Percentiles rank a stretch among this genome's conserved stretches.
phyloP scores from a whole-genome alignment of 1,284 basidiomycete genomes.

The Violaceomyces palustris region DNA sequence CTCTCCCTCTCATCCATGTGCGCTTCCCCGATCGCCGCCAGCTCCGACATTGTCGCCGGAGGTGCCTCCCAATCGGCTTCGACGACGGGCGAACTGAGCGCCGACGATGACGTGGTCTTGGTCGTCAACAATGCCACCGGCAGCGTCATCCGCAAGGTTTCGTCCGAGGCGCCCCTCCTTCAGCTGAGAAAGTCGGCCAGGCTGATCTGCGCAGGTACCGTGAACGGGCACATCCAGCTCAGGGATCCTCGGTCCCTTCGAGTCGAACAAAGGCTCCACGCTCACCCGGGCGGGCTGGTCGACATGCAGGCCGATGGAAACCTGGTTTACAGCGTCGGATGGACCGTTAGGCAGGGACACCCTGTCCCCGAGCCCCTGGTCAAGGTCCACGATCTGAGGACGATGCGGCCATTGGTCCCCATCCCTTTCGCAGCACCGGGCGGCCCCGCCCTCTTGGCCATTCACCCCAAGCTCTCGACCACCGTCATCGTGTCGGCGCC shows the following conservation, averaged over 20 bases:
- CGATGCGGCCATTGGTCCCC: constrained; percentile 71
- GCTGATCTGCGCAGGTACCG: constrained; percentile 36
- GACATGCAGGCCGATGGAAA: constrained; percentile 50
- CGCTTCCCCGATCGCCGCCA: constrained; percentile 36
- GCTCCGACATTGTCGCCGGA: constrained; percentile 44
- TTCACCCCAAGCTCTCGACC: constrained; percentile 73
- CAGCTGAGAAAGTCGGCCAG: constrained; percentile 40
- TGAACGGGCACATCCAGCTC: constrained; percentile 46
- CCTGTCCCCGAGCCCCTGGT: constrained; percentile 86
- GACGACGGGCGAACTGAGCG: constrained; percentile 21
- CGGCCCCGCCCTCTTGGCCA: constrained; percentile 78
- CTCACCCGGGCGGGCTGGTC: constrained; percentile 51
- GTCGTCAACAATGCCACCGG: constrained; percentile 43
- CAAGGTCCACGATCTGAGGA: constrained; percentile 84
- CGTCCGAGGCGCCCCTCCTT: constrained; percentile 43
- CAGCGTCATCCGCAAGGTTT: constrained; percentile 29
- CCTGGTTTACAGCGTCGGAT: constrained; percentile 48
- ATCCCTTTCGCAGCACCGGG: constrained; percentile 71
- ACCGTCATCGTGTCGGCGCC: constrained; percentile 75
- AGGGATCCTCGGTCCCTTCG: constrained; percentile 47
- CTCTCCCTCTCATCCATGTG: constrained; percentile 45
- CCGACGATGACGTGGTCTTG: constrained; percentile 36
- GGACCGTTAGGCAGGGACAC: constrained; percentile 63
- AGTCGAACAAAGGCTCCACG: constrained; percentile 43
- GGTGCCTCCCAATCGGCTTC: constrained; percentile 29